A percentile compares a stretch with the other conserved stretches of the same genome.
These are phyloP conservation scores for Didymella pinodella DNA, from an alignment of 2,329 filamentous ascomycete genomes.

Conservation along the genomic window DNA sequence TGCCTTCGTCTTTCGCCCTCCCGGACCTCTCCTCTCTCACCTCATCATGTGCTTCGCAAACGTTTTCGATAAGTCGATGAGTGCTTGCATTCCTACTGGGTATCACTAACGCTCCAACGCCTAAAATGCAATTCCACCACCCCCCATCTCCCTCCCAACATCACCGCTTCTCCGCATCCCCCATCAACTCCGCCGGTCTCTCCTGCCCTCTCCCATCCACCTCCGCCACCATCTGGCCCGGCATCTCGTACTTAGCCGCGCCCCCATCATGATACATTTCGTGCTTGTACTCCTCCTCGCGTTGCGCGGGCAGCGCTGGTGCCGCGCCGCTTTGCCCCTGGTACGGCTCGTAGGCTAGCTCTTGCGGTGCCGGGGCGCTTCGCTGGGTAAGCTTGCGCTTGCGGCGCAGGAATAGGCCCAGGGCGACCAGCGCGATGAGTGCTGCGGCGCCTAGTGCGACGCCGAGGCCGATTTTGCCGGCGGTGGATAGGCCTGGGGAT, in stretches of 20 bases:
- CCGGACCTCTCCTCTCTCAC: too few species aligned
- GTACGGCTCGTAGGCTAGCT: not conserved
- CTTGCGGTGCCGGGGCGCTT: not conserved
- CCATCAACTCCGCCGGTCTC: slow-evolving; percentile 6
- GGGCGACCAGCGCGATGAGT: slow-evolving; percentile 70
- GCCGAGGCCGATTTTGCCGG: slow-evolving; percentile 32
- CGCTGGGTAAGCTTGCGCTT: slow-evolving; percentile 22
- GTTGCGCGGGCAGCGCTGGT: not conserved
- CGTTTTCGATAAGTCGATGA: too few species aligned
- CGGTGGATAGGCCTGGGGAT: slow-evolving; percentile 29
- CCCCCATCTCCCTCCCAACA: not conserved
- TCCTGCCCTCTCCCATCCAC: not conserved
- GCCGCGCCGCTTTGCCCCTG: not conserved
- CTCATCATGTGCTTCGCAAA: too few species aligned
- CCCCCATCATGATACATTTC: slow-evolving; percentile 5
- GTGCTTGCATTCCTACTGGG: not conserved
- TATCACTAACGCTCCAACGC: not conserved
- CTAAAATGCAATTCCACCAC: not conserved
- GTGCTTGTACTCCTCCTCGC: not conserved
- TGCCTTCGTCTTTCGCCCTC: too few species aligned
- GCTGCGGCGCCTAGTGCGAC: slow-evolving; percentile 25
- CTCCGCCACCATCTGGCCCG: not conserved
- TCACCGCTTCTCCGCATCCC: not conserved
- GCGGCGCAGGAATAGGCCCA: slow-evolving; percentile 54
- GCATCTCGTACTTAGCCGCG: slow-evolving; percentile 30